Evolutionary conservation across 2,329 filamentous ascomycete species (phyloP).

Genomic region (Pestalotiopsis sp.): DNA sequence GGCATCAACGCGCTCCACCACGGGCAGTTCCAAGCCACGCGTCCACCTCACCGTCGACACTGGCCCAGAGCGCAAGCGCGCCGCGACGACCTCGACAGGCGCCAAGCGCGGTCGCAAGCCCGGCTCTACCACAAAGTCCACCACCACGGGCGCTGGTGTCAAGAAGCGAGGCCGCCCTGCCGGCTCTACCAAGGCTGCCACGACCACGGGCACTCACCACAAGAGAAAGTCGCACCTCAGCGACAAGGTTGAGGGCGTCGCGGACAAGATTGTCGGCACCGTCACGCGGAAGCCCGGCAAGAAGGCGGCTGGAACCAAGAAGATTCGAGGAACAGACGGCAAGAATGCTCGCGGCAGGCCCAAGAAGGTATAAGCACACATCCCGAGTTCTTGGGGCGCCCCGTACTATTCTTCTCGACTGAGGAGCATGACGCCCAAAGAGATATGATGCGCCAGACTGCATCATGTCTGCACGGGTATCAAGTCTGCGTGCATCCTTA

Average conservation of each 20-base stretch:
- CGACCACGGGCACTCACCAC: slow-evolving; percentile 23
- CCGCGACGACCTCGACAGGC: slow-evolving; percentile 22
- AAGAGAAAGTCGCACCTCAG: slow-evolving; percentile 29
- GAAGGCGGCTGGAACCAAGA: slow-evolving; percentile 30
- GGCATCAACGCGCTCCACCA: slow-evolving; percentile 28
- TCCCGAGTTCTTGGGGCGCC: background rate
- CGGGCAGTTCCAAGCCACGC: slow-evolving; percentile 28
- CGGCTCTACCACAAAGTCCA: slow-evolving; percentile 18
- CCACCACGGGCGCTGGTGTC: slow-evolving; percentile 19
- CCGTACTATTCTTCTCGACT: too few relatives aligned
- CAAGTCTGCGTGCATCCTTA: too few relatives aligned
- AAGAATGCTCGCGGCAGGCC: slow-evolving; percentile 21
- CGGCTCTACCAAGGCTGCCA: slow-evolving; percentile 3
- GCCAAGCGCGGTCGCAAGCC: slow-evolving; percentile 27
- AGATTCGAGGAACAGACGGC: slow-evolving; percentile 30
- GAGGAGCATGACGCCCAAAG: too few relatives aligned
- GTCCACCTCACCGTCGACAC: slow-evolving; percentile 25
- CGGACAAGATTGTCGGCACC: slow-evolving; percentile 27
- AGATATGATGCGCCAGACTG: too few relatives aligned
- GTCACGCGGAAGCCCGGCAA: slow-evolving; percentile 27
- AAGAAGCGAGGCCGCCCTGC: slow-evolving; percentile 17
- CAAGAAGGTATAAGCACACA: background rate
- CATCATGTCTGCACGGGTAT: too few relatives aligned
- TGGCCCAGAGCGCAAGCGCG: slow-evolving; percentile 28
- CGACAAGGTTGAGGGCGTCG: slow-evolving; percentile 29